Evolutionary conservation across 257 asterid species (phyloP).

Genomic region (Echites panduratus): DNA sequence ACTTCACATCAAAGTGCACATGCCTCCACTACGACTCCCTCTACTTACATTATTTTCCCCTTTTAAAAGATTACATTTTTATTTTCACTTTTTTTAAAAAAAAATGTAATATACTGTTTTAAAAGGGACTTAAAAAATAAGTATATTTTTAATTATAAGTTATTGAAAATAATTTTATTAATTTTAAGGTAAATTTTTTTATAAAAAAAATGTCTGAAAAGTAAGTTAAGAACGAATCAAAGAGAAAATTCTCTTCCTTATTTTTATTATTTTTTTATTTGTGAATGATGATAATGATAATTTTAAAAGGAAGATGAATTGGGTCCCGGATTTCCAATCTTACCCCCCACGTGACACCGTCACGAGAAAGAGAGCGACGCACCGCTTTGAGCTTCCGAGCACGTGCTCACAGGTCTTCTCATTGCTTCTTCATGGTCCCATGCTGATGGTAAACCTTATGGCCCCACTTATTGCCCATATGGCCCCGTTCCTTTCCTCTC

Average conservation of each 20-base stretch:
- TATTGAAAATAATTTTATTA: too few species aligned
- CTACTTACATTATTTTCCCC: too few species aligned
- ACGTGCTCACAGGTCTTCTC: conserved; percentile 37
- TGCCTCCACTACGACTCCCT: conserved; percentile 16
- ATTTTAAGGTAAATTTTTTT: too few species aligned
- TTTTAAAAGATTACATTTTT: too few species aligned
- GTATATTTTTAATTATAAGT: too few species aligned
- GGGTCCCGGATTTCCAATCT: conserved; percentile 17
- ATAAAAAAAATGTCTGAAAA: too few species aligned
- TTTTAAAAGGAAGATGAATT: background rate
- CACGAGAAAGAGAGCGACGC: conserved; percentile 36
- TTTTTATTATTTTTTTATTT: too few species aligned
- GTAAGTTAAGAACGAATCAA: too few species aligned
- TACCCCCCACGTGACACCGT: conserved; percentile 36
- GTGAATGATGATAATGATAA: background rate
- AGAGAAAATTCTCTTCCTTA: background rate
- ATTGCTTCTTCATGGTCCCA: conserved; percentile 17
- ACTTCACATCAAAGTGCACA: conserved; percentile 19
- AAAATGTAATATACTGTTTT: too few species aligned
- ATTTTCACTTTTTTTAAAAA: too few species aligned
- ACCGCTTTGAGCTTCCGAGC: conserved; percentile 26
- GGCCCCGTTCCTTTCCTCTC: background rate
- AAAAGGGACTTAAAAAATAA: too few species aligned
- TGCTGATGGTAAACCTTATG: background rate
- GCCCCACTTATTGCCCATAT: background rate